phyloP scores from a whole-genome alignment of 768 basidiomycete species.

The Tricholoma terreum region DNA sequence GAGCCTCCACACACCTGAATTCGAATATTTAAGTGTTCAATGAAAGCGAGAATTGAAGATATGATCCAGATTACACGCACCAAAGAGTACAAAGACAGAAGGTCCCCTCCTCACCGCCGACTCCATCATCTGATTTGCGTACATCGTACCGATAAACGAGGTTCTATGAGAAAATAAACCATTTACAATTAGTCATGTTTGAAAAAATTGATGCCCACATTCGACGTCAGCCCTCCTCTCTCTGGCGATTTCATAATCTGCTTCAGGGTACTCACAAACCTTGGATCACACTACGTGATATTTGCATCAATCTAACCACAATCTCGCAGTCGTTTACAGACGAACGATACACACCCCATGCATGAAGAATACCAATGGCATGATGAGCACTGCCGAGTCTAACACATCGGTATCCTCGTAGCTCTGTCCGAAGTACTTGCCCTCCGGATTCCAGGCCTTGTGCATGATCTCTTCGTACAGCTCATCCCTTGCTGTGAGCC shows the following conservation, averaged over 20 bases:
- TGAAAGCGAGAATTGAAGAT: no score
- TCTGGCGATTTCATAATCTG: constrained; percentile 85
- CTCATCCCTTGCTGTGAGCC: constrained; percentile 73
- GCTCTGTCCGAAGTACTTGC: constrained; percentile 77
- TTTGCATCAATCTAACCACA: background rate
- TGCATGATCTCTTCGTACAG: constrained; percentile 94
- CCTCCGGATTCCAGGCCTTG: constrained; percentile 77
- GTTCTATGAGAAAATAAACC: constrained; percentile 41
- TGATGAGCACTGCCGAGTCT: constrained; percentile 87
- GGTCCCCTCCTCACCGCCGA: constrained; percentile 94
- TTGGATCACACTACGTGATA: constrained; percentile 68
- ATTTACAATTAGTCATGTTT: background rate
- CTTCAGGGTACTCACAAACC: constrained; percentile 84
- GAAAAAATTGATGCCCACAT: constrained; percentile 43
- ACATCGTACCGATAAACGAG: constrained; percentile 91
- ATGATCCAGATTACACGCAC: constrained; percentile 32
- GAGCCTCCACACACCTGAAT: constrained; percentile 78
- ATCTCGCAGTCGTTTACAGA: background rate
- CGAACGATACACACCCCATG: constrained; percentile 52
- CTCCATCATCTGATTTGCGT: constrained; percentile 82
- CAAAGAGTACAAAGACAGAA: constrained; percentile 89
- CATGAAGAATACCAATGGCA: constrained; percentile 92
- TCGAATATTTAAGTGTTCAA: background rate
- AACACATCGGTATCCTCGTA: constrained; percentile 83
- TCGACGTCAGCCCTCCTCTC: constrained; percentile 87